Evolutionary conservation across 805 yeast genomes (phyloP).

Genomic region (Candida tammaniensis): DNA sequence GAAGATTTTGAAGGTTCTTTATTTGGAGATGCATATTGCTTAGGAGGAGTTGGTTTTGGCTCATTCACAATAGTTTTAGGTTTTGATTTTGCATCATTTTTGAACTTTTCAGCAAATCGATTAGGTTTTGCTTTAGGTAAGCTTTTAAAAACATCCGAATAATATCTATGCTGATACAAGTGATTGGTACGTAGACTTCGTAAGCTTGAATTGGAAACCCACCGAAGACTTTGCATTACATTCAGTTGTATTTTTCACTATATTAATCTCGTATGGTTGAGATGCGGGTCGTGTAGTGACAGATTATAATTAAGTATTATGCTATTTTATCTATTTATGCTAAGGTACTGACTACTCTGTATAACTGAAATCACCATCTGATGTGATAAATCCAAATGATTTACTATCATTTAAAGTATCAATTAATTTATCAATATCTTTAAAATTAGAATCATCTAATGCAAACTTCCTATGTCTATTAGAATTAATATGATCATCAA

Average conservation of each 20-base stretch:
- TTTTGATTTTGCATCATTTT: conserved; percentile 1
- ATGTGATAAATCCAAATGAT: conserved; percentile 39
- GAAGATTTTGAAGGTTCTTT: neutral
- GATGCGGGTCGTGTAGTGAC: too few relatives aligned
- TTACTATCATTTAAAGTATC: conserved; percentile 43
- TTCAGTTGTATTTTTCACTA: too few relatives aligned
- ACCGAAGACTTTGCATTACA: too few relatives aligned
- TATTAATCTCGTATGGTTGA: too few relatives aligned
- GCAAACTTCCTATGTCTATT: conserved; percentile 81
- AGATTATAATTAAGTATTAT: too few relatives aligned
- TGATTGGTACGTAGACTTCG: neutral
- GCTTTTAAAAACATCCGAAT: conserved; percentile 2
- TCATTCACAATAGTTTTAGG: neutral
- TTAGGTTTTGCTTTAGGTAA: conserved; percentile 19
- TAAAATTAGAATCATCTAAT: conserved; percentile 63
- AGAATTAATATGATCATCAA: conserved; percentile 70
- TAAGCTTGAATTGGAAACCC: neutral
- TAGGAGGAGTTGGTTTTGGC: neutral
- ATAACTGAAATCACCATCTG: conserved; percentile 36
- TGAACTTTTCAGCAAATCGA: conserved; percentile 31
- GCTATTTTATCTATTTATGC: neutral
- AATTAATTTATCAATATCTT: conserved; percentile 73
- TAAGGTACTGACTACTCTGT: conserved; percentile 3
- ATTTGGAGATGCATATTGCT: neutral
- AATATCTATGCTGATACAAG: too few relatives aligned